Percentiles rank a stretch among this genome's conserved stretches.
These are phyloP conservation scores for Gracilaria vermiculophylla DNA, from an alignment of 23 red algal species.

Conservation along the genomic window DNA sequence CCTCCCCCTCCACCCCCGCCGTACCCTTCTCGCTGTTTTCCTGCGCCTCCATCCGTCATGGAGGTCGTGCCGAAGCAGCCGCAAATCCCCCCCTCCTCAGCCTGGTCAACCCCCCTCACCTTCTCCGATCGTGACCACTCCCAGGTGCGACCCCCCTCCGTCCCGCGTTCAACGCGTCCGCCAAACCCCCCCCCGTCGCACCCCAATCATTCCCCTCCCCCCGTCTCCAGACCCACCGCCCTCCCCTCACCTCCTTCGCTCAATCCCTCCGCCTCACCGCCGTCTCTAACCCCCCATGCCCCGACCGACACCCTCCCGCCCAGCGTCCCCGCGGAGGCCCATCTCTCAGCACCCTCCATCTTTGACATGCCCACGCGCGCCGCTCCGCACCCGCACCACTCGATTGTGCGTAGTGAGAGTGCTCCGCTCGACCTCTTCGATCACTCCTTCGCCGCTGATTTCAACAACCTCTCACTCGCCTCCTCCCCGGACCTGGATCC, in stretches of 20 bases:
- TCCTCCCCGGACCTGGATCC: slow-evolving; percentile 19
- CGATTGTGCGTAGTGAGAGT: slow-evolving; percentile 65
- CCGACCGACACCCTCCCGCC: slow-evolving; percentile 1
- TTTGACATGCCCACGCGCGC: slow-evolving; percentile 6
- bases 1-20: background rate
- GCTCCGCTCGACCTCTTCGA: slow-evolving; percentile 47
- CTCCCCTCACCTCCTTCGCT: background rate
- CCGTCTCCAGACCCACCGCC: background rate
- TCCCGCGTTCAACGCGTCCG: background rate
- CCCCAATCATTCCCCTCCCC: background rate
- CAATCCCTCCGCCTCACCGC: background rate
- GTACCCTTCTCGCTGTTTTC: background rate
- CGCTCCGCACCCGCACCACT: slow-evolving; percentile 6
- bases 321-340: background rate
- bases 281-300: background rate
- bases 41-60: slow-evolving; percentile 10
- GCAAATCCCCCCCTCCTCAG: slow-evolving; percentile 42
- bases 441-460: slow-evolving; percentile 15
- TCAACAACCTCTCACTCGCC: slow-evolving; percentile 23
- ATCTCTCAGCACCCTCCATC: slow-evolving; percentile 22
- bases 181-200: background rate
- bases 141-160: background rate
- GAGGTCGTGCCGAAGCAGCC: slow-evolving; percentile 67
- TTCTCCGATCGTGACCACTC: slow-evolving; percentile 39
- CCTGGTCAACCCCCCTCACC: slow-evolving; percentile 50